These are phyloP conservation scores for Botryotinia narcissicola DNA, from an alignment of 2,329 filamentous ascomycete species.

Conservation along the genomic window DNA sequence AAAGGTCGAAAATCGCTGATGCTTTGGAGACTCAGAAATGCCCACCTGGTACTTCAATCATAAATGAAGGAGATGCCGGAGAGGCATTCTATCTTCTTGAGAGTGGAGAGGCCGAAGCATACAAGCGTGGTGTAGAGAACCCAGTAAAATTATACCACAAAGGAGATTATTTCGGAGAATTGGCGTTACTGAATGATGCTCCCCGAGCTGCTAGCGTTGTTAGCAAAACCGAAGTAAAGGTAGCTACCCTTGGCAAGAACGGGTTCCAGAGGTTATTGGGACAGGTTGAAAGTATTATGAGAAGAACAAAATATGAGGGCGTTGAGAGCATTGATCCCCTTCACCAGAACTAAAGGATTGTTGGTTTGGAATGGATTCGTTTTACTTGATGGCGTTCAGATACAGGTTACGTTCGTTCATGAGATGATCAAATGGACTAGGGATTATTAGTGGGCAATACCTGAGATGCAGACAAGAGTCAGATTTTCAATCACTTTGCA, in stretches of 20 bases:
- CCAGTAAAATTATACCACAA: constrained; percentile 80
- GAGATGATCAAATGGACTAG: constrained; percentile 31
- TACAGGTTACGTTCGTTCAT: constrained; percentile 36
- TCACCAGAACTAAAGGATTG: constrained; percentile 40
- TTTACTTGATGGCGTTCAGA: constrained; percentile 34
- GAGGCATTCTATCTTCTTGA: constrained; percentile 91
- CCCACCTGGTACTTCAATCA: constrained; percentile 75
- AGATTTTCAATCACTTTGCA: constrained; percentile 23
- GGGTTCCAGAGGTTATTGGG: constrained; percentile 92
- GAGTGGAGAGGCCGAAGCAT: constrained; percentile 80
- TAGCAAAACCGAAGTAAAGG: constrained; percentile 83
- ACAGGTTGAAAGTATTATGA: constrained; percentile 91
- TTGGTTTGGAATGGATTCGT: constrained; percentile 24
- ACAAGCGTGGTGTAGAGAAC: constrained; percentile 68
- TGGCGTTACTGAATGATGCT: constrained; percentile 89
- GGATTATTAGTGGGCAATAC: constrained; percentile 32
- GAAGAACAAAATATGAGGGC: constrained; percentile 63
- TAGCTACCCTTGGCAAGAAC: constrained; percentile 86
- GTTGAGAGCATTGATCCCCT: constrained; percentile 69
- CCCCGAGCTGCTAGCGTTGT: constrained; percentile 88
- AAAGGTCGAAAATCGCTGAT: constrained; percentile 96
- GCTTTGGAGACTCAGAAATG: constrained; percentile 90
- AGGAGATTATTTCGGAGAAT: constrained; percentile 95
- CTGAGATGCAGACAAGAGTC: constrained; percentile 32
- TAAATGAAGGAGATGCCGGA: constrained; percentile 86